A percentile compares a stretch with the other conserved stretches of the same genome.
These are phyloP conservation scores for Plasmodium adleri DNA, from an alignment of 169 alveolate species.

Conservation along the genomic window DNA sequence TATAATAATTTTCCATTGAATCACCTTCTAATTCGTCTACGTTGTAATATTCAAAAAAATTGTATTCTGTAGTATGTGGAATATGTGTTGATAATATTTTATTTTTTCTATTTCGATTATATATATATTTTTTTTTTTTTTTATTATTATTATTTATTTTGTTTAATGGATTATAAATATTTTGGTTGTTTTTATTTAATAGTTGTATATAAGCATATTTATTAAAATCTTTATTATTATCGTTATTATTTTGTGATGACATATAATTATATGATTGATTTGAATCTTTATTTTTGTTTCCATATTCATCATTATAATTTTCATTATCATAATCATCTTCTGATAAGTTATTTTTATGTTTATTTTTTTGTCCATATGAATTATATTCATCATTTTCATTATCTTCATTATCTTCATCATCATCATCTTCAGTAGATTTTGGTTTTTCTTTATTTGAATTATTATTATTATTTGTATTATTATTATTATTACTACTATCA, in stretches of 20 bases:
- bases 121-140: neutral
- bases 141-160: neutral
- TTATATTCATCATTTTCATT: conserved; percentile 5
- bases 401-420: conserved; percentile 6
- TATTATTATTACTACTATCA: neutral
- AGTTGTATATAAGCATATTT: conserved; percentile 19
- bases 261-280: neutral
- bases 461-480: neutral
- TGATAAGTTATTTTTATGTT: neutral
- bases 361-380: neutral
- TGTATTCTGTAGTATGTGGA: neutral
- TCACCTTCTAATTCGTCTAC: conserved; percentile 54
- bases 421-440: neutral
- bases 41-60: conserved; percentile 7
- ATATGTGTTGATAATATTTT: neutral
- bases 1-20: conserved; percentile 62
- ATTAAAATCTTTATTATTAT: neutral
- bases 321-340: neutral
- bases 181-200: neutral
- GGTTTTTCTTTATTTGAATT: neutral
- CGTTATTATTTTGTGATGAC: neutral
- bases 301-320: neutral
- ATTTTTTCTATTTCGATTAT: neutral
- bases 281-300: neutral
- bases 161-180: neutral